Evolutionary conservation across 2,329 filamentous ascomycete species (phyloP), one percentile per base, ranked within the genome.

Genomic region (Talaromyces islandicus): DNA sequence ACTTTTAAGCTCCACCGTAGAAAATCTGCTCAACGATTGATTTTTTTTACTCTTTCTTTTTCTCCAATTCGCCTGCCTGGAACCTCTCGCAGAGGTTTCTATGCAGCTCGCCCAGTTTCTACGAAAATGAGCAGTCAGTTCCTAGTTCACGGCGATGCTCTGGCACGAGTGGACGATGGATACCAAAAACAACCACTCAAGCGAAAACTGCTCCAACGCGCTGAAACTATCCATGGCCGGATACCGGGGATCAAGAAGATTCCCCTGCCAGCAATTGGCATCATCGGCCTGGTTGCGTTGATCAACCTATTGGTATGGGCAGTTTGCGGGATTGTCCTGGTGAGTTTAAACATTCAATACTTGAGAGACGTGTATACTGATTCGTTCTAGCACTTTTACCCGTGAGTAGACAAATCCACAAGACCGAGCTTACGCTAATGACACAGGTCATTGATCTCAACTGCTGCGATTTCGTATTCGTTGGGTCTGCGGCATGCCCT

Each of bases 401-500:
- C 73, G 74, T 76, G 64, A 63, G 73, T 71, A 30, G 24, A 52
- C n/a, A 50, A n/a, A 27, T 4, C 11, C 19, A 5, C 1, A 21
- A 17, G 24, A 21, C 2, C 30, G 7, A 30, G 21, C 30, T 50
- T 21, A 46, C 19, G 5, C 19, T 12, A 24, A 24, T 9, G 62
- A 41, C 62, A 70, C 61, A 84, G 81, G 0, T 77, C 81, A 0
- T 83, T 97, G 63, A 85, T 92, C 55, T 89, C 89, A 1, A 88
- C 92, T 2, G 91, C 92, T 1, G 86, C 92, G 1, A 83, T 97
- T 0, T 88, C 92, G 27, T 97, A 95, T 74, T 91, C 91, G 0
- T 83, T 97, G 11, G 93, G 93, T 2, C 83, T 97, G 12, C 88
- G 93, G 48, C 93, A 97, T 79, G 93, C 93, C n/a, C 85, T 97